Conservation (phyloP, 768 basidiomycete species). For the Psilocybe sp. region DNA sequence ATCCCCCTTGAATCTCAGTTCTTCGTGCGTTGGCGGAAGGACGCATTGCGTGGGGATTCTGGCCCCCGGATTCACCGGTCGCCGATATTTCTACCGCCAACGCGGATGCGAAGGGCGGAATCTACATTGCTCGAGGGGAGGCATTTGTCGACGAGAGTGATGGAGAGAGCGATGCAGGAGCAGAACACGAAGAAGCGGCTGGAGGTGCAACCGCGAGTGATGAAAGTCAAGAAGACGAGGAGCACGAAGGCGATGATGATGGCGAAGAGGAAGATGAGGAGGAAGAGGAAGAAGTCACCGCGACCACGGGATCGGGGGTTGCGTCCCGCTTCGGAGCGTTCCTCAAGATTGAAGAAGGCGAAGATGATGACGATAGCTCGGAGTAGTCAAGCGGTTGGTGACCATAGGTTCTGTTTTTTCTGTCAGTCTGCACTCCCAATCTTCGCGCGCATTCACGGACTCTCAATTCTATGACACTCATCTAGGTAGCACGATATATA, state of each 20-base stretch:
- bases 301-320: slow-evolving; percentile 8
- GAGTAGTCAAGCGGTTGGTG: slow-evolving; percentile 6
- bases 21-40: slow-evolving; percentile 83
- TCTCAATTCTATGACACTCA: too few species aligned
- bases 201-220: slow-evolving; percentile 11
- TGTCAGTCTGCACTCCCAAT: neutral
- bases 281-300: slow-evolving; percentile 3
- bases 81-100: slow-evolving; percentile 21
- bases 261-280: slow-evolving; percentile 20
- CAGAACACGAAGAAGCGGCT: slow-evolving; percentile 16
- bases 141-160: slow-evolving; percentile 24
- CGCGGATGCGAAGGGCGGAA: slow-evolving; percentile 37
- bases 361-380: slow-evolving; percentile 17
- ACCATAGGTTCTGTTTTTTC: neutral
- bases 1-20: slow-evolving; percentile 41
- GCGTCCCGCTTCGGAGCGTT: slow-evolving; percentile 41
- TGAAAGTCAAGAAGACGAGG: slow-evolving; percentile 28
- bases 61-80: slow-evolving; percentile 55
- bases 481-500: too few species aligned
- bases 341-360: slow-evolving; percentile 23
- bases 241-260: slow-evolving; percentile 24
- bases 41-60: slow-evolving; percentile 79
- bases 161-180: slow-evolving; percentile 19
- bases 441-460: too few species aligned
- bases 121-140: slow-evolving; percentile 52